Conservation (phyloP, 352 stramenopile genomes). For the Globisporangium sylvaticum region DNA sequence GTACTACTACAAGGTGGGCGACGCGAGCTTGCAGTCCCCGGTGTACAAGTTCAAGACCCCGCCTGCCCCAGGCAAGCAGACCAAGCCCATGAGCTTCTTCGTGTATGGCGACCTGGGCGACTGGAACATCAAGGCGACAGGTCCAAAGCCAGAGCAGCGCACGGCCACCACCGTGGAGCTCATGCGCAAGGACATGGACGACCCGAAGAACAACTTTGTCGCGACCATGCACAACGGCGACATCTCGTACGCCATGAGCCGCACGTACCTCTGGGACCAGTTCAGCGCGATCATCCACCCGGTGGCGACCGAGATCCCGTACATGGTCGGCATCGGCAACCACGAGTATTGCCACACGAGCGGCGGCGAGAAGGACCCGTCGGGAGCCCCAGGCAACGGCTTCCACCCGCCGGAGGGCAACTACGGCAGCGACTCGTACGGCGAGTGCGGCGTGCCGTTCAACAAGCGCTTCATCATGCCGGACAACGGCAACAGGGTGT, state of each 20-base stretch:
- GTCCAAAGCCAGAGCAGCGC: conserved; percentile 9
- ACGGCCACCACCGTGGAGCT: conserved; percentile 30
- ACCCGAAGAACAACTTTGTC: conserved; percentile 24
- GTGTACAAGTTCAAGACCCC: conserved; percentile 21
- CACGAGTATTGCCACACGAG: conserved; percentile 62
- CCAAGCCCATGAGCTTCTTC: conserved; percentile 42
- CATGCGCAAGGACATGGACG: conserved; percentile 24
- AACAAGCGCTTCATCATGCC: conserved; percentile 55
- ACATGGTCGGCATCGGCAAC: conserved; percentile 53
- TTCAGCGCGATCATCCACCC: conserved; percentile 62
- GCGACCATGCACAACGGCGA: conserved; percentile 74
- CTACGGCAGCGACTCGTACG: conserved; percentile 50
- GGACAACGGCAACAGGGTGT: conserved; percentile 57
- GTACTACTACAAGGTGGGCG: conserved; percentile 28
- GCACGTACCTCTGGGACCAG: conserved; percentile 69
- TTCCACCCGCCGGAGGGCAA: conserved; percentile 63
- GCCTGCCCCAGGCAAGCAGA: conserved; percentile 10
- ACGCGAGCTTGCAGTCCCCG: neutral
- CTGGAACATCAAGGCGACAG: conserved; percentile 13
- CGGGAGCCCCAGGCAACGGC: conserved; percentile 32
- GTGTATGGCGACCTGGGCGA: conserved; percentile 70
- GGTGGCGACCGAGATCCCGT: conserved; percentile 48
- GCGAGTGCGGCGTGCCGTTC: conserved; percentile 62
- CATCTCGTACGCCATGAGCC: conserved; percentile 51
- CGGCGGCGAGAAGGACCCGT: conserved; percentile 50